Evolutionary conservation across 1,139 yeast genomes (phyloP).

Genomic region (Lodderomyces margitis): DNA sequence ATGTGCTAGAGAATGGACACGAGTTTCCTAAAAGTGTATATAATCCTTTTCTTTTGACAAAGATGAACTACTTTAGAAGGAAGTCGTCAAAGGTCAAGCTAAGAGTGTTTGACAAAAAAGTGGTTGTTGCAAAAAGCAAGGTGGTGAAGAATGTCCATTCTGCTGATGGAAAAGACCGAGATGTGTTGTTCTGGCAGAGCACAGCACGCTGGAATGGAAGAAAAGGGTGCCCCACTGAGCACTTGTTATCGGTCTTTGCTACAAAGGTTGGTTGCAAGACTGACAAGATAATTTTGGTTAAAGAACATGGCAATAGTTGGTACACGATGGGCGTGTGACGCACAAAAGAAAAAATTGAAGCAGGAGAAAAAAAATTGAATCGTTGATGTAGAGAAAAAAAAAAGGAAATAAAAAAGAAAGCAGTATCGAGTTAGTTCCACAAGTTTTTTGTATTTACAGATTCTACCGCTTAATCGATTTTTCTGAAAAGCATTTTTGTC

Average conservation of each 20-base stretch:
- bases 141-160: neutral
- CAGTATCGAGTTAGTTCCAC: neutral
- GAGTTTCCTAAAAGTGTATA: constrained; percentile 7
- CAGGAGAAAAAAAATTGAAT: neutral
- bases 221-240: constrained; percentile 12
- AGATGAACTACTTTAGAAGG: constrained; percentile 13
- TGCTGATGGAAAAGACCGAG: neutral
- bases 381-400: too few species aligned
- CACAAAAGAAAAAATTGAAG: neutral
- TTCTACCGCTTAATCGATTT: neutral
- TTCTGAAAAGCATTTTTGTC: neutral
- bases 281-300: neutral
- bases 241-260: constrained; percentile 2
- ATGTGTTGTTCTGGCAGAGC: constrained; percentile 9
- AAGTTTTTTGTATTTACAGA: neutral
- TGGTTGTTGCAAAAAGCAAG: constrained; percentile 3
- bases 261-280: neutral
- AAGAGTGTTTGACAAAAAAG: constrained; percentile 6
- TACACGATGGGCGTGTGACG: constrained; percentile 3
- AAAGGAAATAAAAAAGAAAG: constrained; percentile 7
- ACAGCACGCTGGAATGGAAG: constrained; percentile 9
- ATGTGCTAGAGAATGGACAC: neutral
- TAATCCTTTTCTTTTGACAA: constrained; percentile 14
- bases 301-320: constrained; percentile 3
- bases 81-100: constrained; percentile 6